Base-by-base conservation (phyloP, 2,329 filamentous ascomycete genomes). In the Botryotinia calthae region DNA sequence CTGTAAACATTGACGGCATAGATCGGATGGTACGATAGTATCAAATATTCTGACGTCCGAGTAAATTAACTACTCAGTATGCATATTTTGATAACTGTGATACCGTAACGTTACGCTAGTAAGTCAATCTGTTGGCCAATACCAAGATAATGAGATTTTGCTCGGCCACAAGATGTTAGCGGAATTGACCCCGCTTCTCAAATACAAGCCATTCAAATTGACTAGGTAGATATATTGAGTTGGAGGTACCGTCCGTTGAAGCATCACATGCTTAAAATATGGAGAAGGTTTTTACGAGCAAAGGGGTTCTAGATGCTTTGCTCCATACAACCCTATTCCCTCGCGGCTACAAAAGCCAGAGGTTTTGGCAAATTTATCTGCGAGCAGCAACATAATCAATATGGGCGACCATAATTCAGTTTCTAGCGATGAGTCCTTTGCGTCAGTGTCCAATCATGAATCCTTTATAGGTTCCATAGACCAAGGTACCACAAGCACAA, bases 401-500 rank as follows among this genome's bases (percentile, higher is more conserved):
- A 75, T 75, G 74, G 65, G 65, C 54, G 74, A 75, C 20, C 31
- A 42, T 40, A 46, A 18, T 46, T 42, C 48, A 22, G 48, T 58
- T 37, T 58, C 68, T 61, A 70, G 61, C 31, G 64, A 70, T 37
- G 68, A 68, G 20, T 72, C 73, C 16, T 94, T 92, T 78, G 88
- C 94, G 74, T 48, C 44, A 9, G 46, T 46, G 10, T 61, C 71
- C 59, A 66, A 54, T n/a, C 68, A 72, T 42, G 68, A 67, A 59
- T 73, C 73, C 18, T 94, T 92, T 78, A 89, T 94, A 74, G 92
- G 92, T 76, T 90, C 91, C 72, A 94, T 95, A 80, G 92, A 95
- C 80, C 91, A 94, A 81, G 92, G 92, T 76, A 95, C 92, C 48
- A 94, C 92, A 71, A 93, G 90, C 80, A 90, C 92, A 37, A 87